phyloP scores from a whole-genome alignment of 306 rosid genomes.

The Vigna reflexopilosa region DNA sequence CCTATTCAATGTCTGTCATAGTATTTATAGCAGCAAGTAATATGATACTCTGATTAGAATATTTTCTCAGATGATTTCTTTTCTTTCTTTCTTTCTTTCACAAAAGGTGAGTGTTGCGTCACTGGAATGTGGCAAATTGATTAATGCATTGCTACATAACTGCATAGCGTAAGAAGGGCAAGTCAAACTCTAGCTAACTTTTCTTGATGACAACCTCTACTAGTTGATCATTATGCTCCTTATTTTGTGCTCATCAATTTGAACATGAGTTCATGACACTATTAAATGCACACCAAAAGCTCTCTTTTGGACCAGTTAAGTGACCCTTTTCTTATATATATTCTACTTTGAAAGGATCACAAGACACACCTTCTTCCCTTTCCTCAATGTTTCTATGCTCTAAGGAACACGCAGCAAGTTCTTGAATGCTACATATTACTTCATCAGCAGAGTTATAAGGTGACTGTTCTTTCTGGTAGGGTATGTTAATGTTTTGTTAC shows the following conservation, averaged over 20 bases:
- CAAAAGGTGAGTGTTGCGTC: slow-evolving; percentile 19
- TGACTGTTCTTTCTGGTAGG: slow-evolving; percentile 29
- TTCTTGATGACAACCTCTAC: slow-evolving; percentile 47
- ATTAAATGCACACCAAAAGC: slow-evolving; percentile 47
- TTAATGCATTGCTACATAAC: slow-evolving; percentile 40
- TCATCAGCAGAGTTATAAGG: slow-evolving; percentile 34
- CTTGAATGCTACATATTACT: slow-evolving; percentile 17
- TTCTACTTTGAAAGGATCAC: slow-evolving; percentile 21
- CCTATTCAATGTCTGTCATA: slow-evolving; percentile 25
- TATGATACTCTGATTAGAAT: slow-evolving; percentile 5
- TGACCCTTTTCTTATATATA: slow-evolving; percentile 2
- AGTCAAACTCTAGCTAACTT: slow-evolving; percentile 57
- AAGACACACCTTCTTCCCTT: slow-evolving; percentile 12
- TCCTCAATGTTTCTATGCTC: background rate
- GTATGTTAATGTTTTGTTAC: slow-evolving; percentile 19
- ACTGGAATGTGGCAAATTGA: slow-evolving; percentile 41
- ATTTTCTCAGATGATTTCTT: slow-evolving; percentile 32
- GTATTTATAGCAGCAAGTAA: slow-evolving; percentile 19
- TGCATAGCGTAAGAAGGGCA: slow-evolving; percentile 39
- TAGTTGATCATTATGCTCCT: slow-evolving; percentile 55
- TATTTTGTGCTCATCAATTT: slow-evolving; percentile 47
- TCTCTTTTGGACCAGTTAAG: slow-evolving; percentile 49
- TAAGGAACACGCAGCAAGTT: background rate
- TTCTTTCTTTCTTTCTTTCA: too few species aligned
- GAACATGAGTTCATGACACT: slow-evolving; percentile 32